Conservation (phyloP, 1,139 yeast species). For the Zygosaccharomyces sapae region DNA sequence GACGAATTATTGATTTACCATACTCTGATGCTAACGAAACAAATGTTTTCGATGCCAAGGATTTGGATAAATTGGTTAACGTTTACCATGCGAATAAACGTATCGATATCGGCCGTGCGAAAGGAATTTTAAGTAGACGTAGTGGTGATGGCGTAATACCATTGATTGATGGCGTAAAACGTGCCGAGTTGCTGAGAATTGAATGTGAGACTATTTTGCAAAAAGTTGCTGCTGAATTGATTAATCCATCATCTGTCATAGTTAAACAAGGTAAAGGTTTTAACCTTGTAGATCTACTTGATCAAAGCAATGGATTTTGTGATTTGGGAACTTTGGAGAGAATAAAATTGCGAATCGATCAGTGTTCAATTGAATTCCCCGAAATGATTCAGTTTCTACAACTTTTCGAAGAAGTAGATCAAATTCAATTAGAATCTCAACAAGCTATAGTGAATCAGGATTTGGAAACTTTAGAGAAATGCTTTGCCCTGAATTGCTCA, state of each 20-base stretch:
- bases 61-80: slow-evolving; percentile 42
- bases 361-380: slow-evolving; percentile 18
- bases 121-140: neutral
- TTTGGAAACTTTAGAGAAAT: slow-evolving; percentile 9
- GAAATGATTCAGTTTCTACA: slow-evolving; percentile 13
- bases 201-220: slow-evolving; percentile 4
- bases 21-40: slow-evolving; percentile 35
- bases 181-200: slow-evolving; percentile 11
- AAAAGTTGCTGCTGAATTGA: neutral
- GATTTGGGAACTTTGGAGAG: slow-evolving; percentile 8
- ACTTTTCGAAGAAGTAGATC: slow-evolving; percentile 6
- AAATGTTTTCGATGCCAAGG: neutral
- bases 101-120: slow-evolving; percentile 39
- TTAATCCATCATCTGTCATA: neutral
- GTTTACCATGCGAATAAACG: slow-evolving; percentile 47
- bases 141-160: neutral
- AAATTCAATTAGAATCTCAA: slow-evolving; percentile 12
- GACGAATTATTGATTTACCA: slow-evolving; percentile 36
- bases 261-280: slow-evolving; percentile 11
- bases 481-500: slow-evolving; percentile 12
- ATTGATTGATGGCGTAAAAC: slow-evolving; percentile 4
- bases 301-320: slow-evolving; percentile 1
- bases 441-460: slow-evolving; percentile 8
- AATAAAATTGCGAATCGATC: slow-evolving; percentile 8
- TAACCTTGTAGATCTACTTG: slow-evolving; percentile 10